Conservation (phyloP, 345 rosid species). For the Salix purpurea region DNA sequence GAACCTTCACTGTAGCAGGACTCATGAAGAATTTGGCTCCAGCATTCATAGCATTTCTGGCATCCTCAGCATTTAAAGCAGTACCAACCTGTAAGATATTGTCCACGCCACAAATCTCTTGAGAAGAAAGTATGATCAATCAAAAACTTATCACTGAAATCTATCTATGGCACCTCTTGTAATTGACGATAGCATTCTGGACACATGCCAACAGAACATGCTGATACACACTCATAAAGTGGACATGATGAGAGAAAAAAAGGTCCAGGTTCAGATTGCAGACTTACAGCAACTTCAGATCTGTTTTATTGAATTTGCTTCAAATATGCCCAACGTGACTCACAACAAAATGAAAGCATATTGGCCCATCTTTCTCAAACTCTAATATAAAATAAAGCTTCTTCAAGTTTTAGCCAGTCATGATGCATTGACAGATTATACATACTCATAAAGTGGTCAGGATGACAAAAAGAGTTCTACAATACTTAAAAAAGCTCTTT, state of each 20-base stretch:
- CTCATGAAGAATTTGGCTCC: constrained; percentile 65
- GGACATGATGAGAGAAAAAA: too few species aligned
- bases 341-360: not conserved
- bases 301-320: too few species aligned
- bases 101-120: not conserved
- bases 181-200: not conserved
- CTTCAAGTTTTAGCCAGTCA: not conserved
- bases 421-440: not conserved
- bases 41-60: constrained; percentile 32
- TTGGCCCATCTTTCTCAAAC: not conserved
- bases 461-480: not conserved
- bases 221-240: not conserved
- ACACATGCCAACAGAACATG: not conserved
- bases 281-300: too few species aligned
- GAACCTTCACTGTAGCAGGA: constrained; percentile 47
- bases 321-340: not conserved
- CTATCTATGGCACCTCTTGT: not conserved
- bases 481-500: not conserved
- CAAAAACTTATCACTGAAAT: not conserved
- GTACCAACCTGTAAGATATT: constrained; percentile 47
- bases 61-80: constrained; percentile 41
- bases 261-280: not conserved
- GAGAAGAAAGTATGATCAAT: not conserved
- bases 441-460: not conserved
- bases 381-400: not conserved